Evolutionary conservation across 805 yeast genomes (phyloP).

Genomic region (Tetrapisispora nanseiensis): DNA sequence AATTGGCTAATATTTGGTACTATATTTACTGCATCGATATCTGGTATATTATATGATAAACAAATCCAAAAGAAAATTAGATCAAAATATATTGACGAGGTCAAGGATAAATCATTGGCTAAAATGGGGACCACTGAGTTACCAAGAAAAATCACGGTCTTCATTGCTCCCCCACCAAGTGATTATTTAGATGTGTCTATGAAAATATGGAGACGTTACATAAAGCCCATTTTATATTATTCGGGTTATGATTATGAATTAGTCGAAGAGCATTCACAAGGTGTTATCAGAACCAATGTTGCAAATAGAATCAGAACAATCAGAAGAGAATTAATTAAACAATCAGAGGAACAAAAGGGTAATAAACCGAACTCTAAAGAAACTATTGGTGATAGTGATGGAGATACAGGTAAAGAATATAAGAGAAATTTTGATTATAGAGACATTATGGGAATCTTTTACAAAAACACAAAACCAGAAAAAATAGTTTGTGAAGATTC

Average conservation of each 20-base stretch:
- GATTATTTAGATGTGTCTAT: conserved; percentile 72
- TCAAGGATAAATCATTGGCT: conserved; percentile 42
- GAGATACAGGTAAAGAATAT: conserved; percentile 12
- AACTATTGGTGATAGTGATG: conserved; percentile 7
- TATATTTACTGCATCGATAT: conserved; percentile 51
- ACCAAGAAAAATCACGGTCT: conserved; percentile 72
- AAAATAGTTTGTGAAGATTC: conserved; percentile 38
- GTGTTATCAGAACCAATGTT: conserved; percentile 71
- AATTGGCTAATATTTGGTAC: conserved; percentile 91
- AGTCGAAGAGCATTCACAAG: conserved; percentile 72
- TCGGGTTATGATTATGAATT: conserved; percentile 80
- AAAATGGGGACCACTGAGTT: conserved; percentile 39
- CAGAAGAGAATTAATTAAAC: conserved; percentile 38
- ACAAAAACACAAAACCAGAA: conserved; percentile 23
- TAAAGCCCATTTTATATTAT: conserved; percentile 78
- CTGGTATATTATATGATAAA: conserved; percentile 76
- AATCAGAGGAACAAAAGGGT: conserved; percentile 6
- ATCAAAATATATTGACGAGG: conserved; percentile 51
- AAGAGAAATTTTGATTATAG: conserved; percentile 30
- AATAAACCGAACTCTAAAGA: not conserved
- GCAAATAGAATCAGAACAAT: conserved; percentile 72
- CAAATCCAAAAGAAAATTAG: conserved; percentile 59
- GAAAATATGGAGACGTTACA: conserved; percentile 62
- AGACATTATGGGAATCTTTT: conserved; percentile 52
- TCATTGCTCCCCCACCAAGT: conserved; percentile 94